Base-by-base conservation (phyloP, 2,329 filamentous ascomycete species). In the Alternaria gaisen region DNA sequence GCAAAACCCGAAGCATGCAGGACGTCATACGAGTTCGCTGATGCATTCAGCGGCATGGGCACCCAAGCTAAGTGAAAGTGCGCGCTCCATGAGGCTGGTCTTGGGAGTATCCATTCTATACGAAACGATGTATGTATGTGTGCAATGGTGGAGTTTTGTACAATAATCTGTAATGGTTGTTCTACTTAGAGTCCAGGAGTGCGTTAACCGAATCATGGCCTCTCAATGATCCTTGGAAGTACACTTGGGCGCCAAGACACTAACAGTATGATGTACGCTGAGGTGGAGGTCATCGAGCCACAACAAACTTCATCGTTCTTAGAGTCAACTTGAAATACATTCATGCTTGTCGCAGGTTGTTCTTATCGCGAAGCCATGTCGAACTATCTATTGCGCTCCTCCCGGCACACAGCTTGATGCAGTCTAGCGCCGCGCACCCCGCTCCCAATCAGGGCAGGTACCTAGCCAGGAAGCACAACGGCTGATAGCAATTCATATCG, bases 391-490 rank as follows among this genome's bases (percentile, higher is more conserved):
- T 32, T 32, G 41, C 24, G 20, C 28, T 43, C 48, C 24, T 28
- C 12, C 46, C 46, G 48, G 43, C 18, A 28, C 11, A 32, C 20
- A 26, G 41, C 41, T 42, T 18, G 3, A 24, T 58, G 24, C 3
- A 53, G 43, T 10, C 30, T 58, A 58, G 50, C 50, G 56, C 42
- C 32, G 18, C 50, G 38, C 42, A 44, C 54, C 54, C 44, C 41
- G 54, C 54, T 34, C 14, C 26, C 41, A 53, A 34, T 28, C 48
- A 53, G 48, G 56, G 48, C 48, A 53, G 24, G 48, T 42, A 53
- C 32, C 48, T 41, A 32, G 48, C n/a, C 40, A 38, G 36, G n/a
- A 34, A 24, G 50, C 46, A 47, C 24, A 53, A 47, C 14, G 18
- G 56, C 48, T 47, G 26, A 30, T 47, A 36, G 30, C 20, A 48